Evolutionary conservation across 495 filamentous ascomycete species (phyloP).

Genomic region (Filosporella fistucella): DNA sequence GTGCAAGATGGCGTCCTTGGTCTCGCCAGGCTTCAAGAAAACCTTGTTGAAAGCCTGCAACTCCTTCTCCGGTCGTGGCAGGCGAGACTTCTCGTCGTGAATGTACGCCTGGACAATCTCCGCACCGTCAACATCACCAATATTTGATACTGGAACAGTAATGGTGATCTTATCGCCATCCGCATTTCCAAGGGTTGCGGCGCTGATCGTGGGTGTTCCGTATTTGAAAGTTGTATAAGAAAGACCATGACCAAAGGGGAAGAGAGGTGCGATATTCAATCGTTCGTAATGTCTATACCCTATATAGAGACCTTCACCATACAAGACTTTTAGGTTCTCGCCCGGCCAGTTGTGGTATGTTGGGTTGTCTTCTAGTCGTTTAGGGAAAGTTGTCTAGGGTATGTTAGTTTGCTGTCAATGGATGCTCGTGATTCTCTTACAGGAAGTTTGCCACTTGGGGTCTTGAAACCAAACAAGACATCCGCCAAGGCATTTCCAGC

Average conservation of each 20-base stretch:
- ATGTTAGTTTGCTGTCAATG: not conserved
- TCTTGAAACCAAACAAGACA: conserved; percentile 62
- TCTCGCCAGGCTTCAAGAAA: conserved; percentile 62
- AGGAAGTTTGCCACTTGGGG: conserved; percentile 63
- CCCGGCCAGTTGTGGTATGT: conserved; percentile 82
- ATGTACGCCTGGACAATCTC: conserved; percentile 83
- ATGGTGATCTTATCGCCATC: conserved; percentile 53
- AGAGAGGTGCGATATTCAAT: conserved; percentile 56
- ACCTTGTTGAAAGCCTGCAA: conserved; percentile 81
- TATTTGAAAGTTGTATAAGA: conserved; percentile 77
- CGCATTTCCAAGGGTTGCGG: conserved; percentile 41
- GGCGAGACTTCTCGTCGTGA: conserved; percentile 41
- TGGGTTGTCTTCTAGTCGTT: conserved; percentile 75
- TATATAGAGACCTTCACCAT: conserved; percentile 81
- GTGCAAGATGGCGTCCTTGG: conserved; percentile 56
- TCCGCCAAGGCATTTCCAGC: conserved; percentile 64
- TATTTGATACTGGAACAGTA: conserved; percentile 64
- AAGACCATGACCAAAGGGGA: conserved; percentile 80
- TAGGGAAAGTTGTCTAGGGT: conserved; percentile 65
- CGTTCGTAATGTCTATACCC: conserved; percentile 83
- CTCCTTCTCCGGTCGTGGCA: conserved; percentile 70
- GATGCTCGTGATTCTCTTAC: conserved; percentile 7
- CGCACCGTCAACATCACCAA: conserved; percentile 56
- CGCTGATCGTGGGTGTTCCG: conserved; percentile 50
- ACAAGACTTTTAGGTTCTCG: conserved; percentile 71